A percentile compares a stretch with the other conserved stretches of the same genome.
These are phyloP conservation scores for Diaporthe vaccinii DNA, from an alignment of 2,329 filamentous ascomycete species.

Conservation along the genomic window DNA sequence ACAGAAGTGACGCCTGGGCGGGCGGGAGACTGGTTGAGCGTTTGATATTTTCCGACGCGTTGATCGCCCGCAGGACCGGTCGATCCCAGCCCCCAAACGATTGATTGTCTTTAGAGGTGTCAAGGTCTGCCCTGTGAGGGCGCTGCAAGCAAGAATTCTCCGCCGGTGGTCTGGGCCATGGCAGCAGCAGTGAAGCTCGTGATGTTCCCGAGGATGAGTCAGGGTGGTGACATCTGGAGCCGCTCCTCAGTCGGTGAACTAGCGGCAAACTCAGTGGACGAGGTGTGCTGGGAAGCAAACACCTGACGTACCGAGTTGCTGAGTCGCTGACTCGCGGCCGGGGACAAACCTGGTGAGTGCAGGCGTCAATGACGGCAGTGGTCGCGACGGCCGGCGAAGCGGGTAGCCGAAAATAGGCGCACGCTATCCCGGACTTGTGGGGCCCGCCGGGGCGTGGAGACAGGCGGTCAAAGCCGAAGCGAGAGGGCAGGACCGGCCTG, in stretches of 20 bases:
- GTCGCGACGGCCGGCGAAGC: conserved; percentile 28
- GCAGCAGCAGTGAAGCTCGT: conserved; percentile 20
- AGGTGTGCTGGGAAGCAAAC: conserved; percentile 20
- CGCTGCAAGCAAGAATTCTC: conserved; percentile 12
- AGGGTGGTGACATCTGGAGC: conserved; percentile 27
- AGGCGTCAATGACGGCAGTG: conserved; percentile 26
- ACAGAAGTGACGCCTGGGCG: conserved; percentile 17
- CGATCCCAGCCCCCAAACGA: conserved; percentile 1
- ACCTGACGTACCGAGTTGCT: conserved; percentile 21
- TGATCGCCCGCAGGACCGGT: conserved; percentile 7
- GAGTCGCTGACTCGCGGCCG: conserved; percentile 30
- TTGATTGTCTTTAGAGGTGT: background rate
- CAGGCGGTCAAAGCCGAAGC: conserved; percentile 28
- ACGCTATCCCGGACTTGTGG: conserved; percentile 31
- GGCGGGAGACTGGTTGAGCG: conserved; percentile 3
- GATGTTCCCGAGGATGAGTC: conserved; percentile 25
- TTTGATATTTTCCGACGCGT: conserved; percentile 14
- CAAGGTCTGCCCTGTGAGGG: conserved; percentile 12
- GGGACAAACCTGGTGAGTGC: conserved; percentile 21
- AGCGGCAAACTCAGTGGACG: conserved; percentile 32
- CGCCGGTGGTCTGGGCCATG: background rate
- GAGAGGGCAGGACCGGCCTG: conserved; percentile 7
- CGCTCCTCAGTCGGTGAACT: conserved; percentile 29
- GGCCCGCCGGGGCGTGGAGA: conserved; percentile 26
- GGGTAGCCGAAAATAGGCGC: conserved; percentile 33